Evolutionary conservation across 139 green algal species (phyloP).

Genomic region (Nannochloris sp.): DNA sequence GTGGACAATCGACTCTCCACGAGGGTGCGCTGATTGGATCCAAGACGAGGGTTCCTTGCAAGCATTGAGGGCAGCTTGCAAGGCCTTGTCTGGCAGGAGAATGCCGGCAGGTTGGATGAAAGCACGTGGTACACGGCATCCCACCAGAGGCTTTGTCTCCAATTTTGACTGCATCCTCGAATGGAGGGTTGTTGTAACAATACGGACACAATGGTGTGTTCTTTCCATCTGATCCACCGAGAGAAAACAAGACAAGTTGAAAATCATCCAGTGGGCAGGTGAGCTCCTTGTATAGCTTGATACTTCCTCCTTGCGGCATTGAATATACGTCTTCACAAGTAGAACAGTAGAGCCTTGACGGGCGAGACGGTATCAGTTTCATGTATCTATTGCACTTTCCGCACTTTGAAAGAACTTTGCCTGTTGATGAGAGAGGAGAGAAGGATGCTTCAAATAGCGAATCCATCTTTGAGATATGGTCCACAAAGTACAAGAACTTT

Average conservation of each 20-base stretch:
- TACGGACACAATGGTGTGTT: constrained; percentile 76
- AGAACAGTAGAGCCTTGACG: constrained; percentile 76
- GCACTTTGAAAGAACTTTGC: constrained; percentile 72
- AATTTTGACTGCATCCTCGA: constrained; percentile 48
- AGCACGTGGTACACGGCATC: constrained; percentile 76
- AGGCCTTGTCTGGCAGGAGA: constrained; percentile 30
- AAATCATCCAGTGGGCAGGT: constrained; percentile 75
- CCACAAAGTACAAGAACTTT: constrained; percentile 75
- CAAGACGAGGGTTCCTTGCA: constrained; percentile 58
- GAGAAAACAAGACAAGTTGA: constrained; percentile 80
- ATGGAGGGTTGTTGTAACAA: constrained; percentile 84
- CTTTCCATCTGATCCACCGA: constrained; percentile 69
- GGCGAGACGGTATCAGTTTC: constrained; percentile 65
- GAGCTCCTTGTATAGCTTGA: constrained; percentile 80
- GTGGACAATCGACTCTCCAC: constrained; percentile 77
- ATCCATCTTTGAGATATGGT: constrained; percentile 78
- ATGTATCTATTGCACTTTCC: constrained; percentile 81
- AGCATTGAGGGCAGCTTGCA: constrained; percentile 52
- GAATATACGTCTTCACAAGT: constrained; percentile 76
- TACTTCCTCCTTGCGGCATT: constrained; percentile 67
- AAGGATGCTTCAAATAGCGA: constrained; percentile 84
- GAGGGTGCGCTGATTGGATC: constrained; percentile 66
- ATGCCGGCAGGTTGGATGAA: constrained; percentile 64
- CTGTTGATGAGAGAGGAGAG: constrained; percentile 61
- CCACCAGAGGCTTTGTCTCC: constrained; percentile 35